phyloP scores from a whole-genome alignment of 139 green algal genomes.

The Zygnema circumcarinatum region DNA sequence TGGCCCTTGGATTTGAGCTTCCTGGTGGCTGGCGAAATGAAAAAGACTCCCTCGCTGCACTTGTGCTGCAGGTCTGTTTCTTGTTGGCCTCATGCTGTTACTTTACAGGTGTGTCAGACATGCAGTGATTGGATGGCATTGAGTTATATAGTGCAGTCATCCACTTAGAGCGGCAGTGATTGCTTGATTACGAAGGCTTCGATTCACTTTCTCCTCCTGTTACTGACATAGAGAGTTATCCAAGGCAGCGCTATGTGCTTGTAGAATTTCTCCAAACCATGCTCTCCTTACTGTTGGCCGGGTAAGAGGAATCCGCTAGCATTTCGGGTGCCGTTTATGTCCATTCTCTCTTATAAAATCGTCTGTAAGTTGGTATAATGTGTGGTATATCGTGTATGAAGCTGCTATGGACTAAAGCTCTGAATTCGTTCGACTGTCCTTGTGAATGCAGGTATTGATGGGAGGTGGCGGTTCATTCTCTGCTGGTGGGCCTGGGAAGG shows the following conservation, averaged over 20 bases:
- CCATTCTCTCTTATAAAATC: too few species aligned
- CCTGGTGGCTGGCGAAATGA: slow-evolving; percentile 89
- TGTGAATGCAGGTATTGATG: slow-evolving; percentile 74
- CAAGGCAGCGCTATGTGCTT: too few species aligned
- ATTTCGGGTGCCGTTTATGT: too few species aligned
- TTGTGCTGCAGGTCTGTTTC: slow-evolving; percentile 70
- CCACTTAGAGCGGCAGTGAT: neutral
- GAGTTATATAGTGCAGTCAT: neutral
- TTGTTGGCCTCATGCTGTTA: neutral
- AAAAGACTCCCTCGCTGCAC: slow-evolving; percentile 79
- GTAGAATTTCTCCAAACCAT: too few species aligned
- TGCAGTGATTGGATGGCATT: neutral
- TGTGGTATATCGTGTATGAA: too few species aligned
- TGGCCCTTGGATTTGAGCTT: slow-evolving; percentile 80
- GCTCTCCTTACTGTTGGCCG: too few species aligned
- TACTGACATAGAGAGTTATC: too few species aligned
- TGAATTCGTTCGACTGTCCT: neutral
- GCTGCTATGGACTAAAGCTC: too few species aligned
- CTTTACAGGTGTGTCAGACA: neutral
- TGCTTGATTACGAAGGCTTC: neutral
- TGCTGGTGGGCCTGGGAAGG: slow-evolving; percentile 88
- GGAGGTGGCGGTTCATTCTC: slow-evolving; percentile 93
- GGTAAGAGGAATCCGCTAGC: too few species aligned
- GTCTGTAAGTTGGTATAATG: too few species aligned
- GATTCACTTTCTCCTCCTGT: too few species aligned